A percentile compares a stretch with the other conserved stretches of the same genome.
Conservation (phyloP, 2,329 filamentous ascomycete species). For the Pezicula neosporulosa region DNA sequence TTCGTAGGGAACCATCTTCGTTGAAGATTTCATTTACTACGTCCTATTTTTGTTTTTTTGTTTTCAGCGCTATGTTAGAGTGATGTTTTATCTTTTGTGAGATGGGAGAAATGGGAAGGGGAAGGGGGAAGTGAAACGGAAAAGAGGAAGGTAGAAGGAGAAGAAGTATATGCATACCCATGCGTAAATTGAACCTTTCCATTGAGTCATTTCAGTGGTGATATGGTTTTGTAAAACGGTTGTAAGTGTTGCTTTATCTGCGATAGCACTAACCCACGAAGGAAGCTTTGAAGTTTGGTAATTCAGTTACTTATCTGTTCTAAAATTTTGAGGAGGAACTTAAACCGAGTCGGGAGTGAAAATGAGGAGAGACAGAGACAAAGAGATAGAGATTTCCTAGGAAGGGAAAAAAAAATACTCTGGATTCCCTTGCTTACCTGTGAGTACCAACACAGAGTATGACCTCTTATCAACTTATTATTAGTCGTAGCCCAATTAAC, state of each 20-base stretch:
- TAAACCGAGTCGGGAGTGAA: too few species aligned
- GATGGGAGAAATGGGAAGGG: conserved; percentile 23
- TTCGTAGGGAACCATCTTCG: conserved; percentile 42
- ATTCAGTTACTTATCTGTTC: conserved; percentile 57
- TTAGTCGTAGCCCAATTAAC: conserved; percentile 55
- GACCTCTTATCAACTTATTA: conserved; percentile 58
- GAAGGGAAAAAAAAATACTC: too few species aligned
- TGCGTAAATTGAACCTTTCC: conserved; percentile 59
- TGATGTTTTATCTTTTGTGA: conserved; percentile 55
- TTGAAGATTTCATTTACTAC: conserved; percentile 64
- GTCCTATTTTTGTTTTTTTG: conserved; percentile 47
- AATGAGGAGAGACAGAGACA: too few species aligned
- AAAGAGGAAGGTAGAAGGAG: too few species aligned
- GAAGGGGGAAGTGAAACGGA: too few species aligned
- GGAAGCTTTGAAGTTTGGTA: conserved; percentile 61
- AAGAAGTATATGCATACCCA: conserved; percentile 52
- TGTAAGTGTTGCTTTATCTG: conserved; percentile 47
- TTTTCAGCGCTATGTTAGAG: background rate
- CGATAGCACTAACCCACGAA: conserved; percentile 55
- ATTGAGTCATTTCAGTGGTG: conserved; percentile 51
- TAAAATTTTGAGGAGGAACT: conserved; percentile 61
- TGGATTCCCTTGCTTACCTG: too few species aligned
- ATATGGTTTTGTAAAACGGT: conserved; percentile 58
- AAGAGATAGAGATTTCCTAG: too few species aligned
- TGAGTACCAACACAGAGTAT: conserved; percentile 58